Base-by-base conservation (phyloP, 768 basidiomycete species). In the Tephrocybe rancida region DNA sequence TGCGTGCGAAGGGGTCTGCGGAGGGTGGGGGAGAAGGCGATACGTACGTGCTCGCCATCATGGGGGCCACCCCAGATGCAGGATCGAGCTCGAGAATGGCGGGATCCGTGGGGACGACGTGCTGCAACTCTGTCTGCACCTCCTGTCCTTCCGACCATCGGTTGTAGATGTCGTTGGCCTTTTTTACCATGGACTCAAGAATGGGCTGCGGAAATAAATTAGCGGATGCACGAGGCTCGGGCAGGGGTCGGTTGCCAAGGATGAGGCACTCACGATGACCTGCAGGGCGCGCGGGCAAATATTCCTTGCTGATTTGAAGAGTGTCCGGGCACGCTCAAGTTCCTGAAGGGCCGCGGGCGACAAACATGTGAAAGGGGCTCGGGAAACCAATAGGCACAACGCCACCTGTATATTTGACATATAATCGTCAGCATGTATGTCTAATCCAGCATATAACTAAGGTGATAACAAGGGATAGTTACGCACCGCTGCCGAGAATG, bases 331-430 rank as follows among this genome's bases (percentile, higher is more conserved):
- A 30, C 79, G 70, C 62, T 82, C 75, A 10, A 89, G 71, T 62
- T 87, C 84, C 64, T 82, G 79, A 32, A 88, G 73, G 34, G 82
- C 86, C 57, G 81, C 82, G 45, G 83, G 81, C 11, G 83, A 80
- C 11, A 87, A 70, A 57, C 81, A 83, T 24, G 85, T 79, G 64
- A 81, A 84, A n/a, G 87, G 87, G 14, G 85, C 84, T 48, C 86
- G 78, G 37, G 81, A 84, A 19, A 87, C 80, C 49, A 81, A 67
- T 50, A 83, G 61, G 58, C 80, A 80, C 29, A 81, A 64, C 19
- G 80, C 79, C 38, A 81, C 74, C 80, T 82, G 57, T 29, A 13
- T 9, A 24, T 24, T 8, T 7, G 5, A 41, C n/a, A 32, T 1
- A 44, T 10, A 14, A 44, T 47, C 41, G 48, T 51, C 25, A 50